Conservation (phyloP, 1,284 basidiomycete genomes). For the Bondarzewia mesenterica region DNA sequence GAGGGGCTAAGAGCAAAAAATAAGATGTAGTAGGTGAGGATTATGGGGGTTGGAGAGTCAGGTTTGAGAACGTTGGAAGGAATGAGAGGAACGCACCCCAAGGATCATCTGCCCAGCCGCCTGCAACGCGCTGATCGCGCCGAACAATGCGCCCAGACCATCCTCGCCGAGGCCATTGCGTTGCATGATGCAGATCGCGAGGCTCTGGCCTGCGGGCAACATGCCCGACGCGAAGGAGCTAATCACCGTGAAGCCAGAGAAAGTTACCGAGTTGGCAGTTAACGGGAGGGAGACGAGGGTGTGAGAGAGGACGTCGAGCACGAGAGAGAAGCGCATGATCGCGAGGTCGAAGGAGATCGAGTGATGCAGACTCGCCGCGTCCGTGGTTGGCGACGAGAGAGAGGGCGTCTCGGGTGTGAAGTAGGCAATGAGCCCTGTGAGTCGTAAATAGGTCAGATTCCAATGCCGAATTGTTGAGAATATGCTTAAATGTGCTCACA, state of each 20-base stretch:
- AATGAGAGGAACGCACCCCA: slow-evolving; percentile 38
- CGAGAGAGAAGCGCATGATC: slow-evolving; percentile 49
- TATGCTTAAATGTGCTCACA: slow-evolving; percentile 28
- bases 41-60: no score
- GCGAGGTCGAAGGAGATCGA: slow-evolving; percentile 67
- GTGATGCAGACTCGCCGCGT: slow-evolving; percentile 40
- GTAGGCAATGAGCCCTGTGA: slow-evolving; percentile 32
- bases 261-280: slow-evolving; percentile 36
- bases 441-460: slow-evolving; percentile 8
- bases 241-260: slow-evolving; percentile 48
- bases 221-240: slow-evolving; percentile 54
- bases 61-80: not conserved
- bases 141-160: slow-evolving; percentile 41
- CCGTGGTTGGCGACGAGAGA: slow-evolving; percentile 26
- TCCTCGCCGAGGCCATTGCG: slow-evolving; percentile 28
- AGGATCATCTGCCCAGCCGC: slow-evolving; percentile 60
- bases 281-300: slow-evolving; percentile 46
- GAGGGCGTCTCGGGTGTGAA: slow-evolving; percentile 25
- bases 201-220: slow-evolving; percentile 58
- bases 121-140: slow-evolving; percentile 60
- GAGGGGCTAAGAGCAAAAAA: slow-evolving; percentile 39
- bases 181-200: slow-evolving; percentile 62
- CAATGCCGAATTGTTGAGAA: not conserved
- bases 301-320: slow-evolving; percentile 61
- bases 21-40: not conserved